Evolutionary conservation across 495 filamentous ascomycete species (phyloP), one percentile per base, ranked within the genome.

Genomic region (Penicillium taxi): DNA sequence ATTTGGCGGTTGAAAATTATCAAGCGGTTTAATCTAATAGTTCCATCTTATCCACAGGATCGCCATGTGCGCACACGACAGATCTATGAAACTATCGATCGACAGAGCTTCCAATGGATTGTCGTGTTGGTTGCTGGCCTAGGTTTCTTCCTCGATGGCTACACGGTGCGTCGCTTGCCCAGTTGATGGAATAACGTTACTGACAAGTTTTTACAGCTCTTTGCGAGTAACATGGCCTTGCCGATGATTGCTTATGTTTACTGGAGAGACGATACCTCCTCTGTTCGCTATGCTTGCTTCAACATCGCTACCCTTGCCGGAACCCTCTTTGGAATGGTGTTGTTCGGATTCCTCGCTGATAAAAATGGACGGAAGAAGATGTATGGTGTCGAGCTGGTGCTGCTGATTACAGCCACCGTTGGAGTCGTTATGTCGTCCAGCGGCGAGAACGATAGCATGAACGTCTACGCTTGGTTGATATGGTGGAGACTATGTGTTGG

Each of bases 121-220:
- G 66, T 71, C 9, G 69, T 73, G 5, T 54, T 72, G 5, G 80
- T 84, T 4, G 77, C 79, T 9, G 77, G 74, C 12, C 72, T 77
- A 1, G 80, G 80, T 12, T 84, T 84, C 48, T 73, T 84, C 35
- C 78, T 80, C 7, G 78, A 81, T 58, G 76, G 75, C 42, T 82
- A 81, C 42, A 77, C 75, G 24, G 80, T 88, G 33, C 36, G 60
- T 55, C 5, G 1, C 6, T 11, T 4, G 7, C 6, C 16, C 13
- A 12, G n/a, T 7, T 13, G 24, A 1, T 18, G 25, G 11, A 4
- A 21, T 7, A 14, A 29, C 6, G 16, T 0, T 2, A n/a, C 26
- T 38, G 18, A 38, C 25, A 23, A 17, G 12, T 35, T 24, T 2
- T 17, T 6, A 6, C 27, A 74, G 70, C 51, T 74, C 11, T 84